Evolutionary conservation across 345 rosid species (phyloP), one percentile per base, ranked within the genome.

Genomic region (Cardiospermum halicacabum): DNA sequence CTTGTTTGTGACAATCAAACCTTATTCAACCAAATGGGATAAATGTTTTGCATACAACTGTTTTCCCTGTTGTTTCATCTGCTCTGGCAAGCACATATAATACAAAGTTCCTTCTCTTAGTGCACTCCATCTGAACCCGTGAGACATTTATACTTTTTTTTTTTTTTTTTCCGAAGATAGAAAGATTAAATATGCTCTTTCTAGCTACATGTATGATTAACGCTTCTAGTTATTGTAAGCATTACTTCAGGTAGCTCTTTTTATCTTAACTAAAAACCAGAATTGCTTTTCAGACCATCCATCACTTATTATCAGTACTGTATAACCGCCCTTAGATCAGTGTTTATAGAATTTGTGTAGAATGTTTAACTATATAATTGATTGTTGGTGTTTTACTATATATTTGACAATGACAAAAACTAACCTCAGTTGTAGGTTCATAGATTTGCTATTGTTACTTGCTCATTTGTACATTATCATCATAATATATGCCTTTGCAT

Each of bases 201-300:
- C 51, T 7, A 12, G 30, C 22, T 3, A 3, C 15, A 9, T 15
- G 43, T 51, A 15, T 2, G 58, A 51, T 25, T 34, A 18, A 64
- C 34, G 7, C 37, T 61, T 61, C 34, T 4, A 37, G 47, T 43
- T 27, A 5, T 5, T 10, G 25, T 5, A 12, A 19, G 24, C 12
- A 22, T 13, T 34, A 63, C 10, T 31, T 51, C 15, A 51, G 34
- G 67, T 47, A n/a, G n/a, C n/a, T n/a, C n/a, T n/a, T n/a, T 8
- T 27, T 67, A 48, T 48, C 36, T 36, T 50, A 11, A 34, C 43
- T 37, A 64, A 56, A 30, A 42, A 21, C n/a, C 34, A 47, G 24
- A 13, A 21, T 57, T 27, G 47, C 53, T 62, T 25, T 36, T 21
- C 16, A 16, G 30, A 59, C 39, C 27, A 15, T 30, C 47, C 18